phyloP scores from a whole-genome alignment of 768 basidiomycete species.

The Suillus subalutaceus region DNA sequence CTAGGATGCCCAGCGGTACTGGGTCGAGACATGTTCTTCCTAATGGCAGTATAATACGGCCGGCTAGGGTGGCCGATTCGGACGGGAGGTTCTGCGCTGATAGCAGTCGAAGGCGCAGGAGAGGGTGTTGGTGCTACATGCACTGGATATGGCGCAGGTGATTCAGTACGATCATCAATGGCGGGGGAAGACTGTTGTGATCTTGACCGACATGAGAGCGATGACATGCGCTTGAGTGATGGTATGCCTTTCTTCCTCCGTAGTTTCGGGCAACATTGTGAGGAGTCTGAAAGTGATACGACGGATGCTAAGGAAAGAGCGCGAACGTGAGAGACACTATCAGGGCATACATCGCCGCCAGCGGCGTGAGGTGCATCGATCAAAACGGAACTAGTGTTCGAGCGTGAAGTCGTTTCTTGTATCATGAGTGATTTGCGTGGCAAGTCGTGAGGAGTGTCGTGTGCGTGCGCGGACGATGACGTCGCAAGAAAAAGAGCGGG shows the following conservation, averaged over 20 bases:
- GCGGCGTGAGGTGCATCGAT: constrained; percentile 27
- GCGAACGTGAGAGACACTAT: constrained; percentile 17
- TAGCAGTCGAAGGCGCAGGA: constrained; percentile 21
- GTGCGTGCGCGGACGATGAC: constrained; percentile 13
- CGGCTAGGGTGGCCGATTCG: constrained; percentile 55
- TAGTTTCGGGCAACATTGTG: constrained; percentile 33
- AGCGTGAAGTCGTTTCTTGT: constrained; percentile 15
- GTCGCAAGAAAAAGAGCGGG: constrained; percentile 26
- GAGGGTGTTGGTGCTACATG: constrained; percentile 26
- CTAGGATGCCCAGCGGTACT: constrained; percentile 35
- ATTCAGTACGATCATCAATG: constrained; percentile 22
- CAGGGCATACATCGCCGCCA: constrained; percentile 21
- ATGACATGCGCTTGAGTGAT: constrained; percentile 31
- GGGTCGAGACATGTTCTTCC: constrained; percentile 48
- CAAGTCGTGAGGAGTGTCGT: constrained; percentile 18
- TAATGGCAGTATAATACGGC: constrained; percentile 59
- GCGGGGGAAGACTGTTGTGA: constrained; percentile 24
- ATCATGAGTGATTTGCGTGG: constrained; percentile 12
- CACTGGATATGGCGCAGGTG: constrained; percentile 12
- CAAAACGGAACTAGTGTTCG: constrained; percentile 20
- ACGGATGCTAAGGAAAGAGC: constrained; percentile 24
- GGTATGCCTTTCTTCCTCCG: constrained; percentile 43
- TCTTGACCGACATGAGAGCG: constrained; percentile 24
- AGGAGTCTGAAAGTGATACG: constrained; percentile 19
- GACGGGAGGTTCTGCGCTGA: constrained; percentile 27